Base-by-base conservation (phyloP, 176 grass and related monocot genomes). In the Miscanthus lutarioriparius region DNA sequence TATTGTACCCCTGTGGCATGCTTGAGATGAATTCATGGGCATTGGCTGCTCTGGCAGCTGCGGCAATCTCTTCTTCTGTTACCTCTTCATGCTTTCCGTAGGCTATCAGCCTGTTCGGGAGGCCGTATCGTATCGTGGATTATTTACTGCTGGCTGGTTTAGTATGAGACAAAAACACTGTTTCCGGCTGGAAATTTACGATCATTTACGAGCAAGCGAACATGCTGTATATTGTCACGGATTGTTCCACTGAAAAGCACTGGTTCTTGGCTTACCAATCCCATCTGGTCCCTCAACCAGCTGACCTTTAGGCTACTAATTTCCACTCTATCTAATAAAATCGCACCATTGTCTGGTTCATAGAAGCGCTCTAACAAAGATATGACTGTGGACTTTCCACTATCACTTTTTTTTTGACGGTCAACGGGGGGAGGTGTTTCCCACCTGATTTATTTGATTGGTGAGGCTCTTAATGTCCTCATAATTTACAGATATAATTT, bases 351-450 rank as follows among this genome's bases (percentile, higher is more conserved):
- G 8, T 77, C 44, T 10, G 74, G 74, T 45, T 85, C 83, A 35
- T 85, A 85, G 83, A 85, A 85, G 33, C 74, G 72, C 64, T 85
- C 83, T 3, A 85, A 28, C 22, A 85, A 76, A 54, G 74, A 66
- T 16, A 85, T 78, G 6, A 35, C 37, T 7, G 83, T 85, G 1
- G 83, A 85, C 37, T 85, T 85, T 8, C 83, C 83, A 5, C 74
- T 59, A 16, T 74, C 83, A 17, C 83, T 85, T 35, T 56, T 30
- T 30, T 30, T 30, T 30, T 30, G 28, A 30, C 28, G 28, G 28
- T 30, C 28, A 30, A 30, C 28, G 28, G 28, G 28, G 28, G 28
- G 28, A 30, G 28, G 28, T 2, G 28, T 30, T 30, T 2, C 28
- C 28, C 28, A 30, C 28, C 28, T 30, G 28, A 30, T 30, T 30